Evolutionary conservation across 2,329 filamentous ascomycete genomes (phyloP), one percentile per base, ranked within the genome.

Genomic region (Sporothrix brunneoviolacea): DNA sequence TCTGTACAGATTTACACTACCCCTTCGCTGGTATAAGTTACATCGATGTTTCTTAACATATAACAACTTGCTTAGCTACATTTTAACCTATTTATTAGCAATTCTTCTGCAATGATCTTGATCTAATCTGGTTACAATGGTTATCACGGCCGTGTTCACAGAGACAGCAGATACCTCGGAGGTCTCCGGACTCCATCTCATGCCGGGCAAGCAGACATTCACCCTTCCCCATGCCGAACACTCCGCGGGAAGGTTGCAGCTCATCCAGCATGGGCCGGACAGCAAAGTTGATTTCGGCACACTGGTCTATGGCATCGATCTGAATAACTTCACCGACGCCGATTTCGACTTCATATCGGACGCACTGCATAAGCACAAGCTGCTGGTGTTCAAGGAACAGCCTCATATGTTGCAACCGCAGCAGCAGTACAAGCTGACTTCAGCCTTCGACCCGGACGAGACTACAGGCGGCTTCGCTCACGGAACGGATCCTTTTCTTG

Each of bases 311-410:
- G 65, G 65, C 16, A 66, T 68, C 39, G 64, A 68, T 49, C 56
- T 67, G 30, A 67, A 68, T 57, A 56, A 61, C 7, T 60, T 67
- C 24, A 67, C 59, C 10, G 60, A 62, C 43, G 61, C 63, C 4
- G 64, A 65, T 36, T 65, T 65, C 41, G 54, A 58, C 8, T 57
- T 65, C 22, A 65, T 66, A 30, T 62, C 61, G 13, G 61, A 62
- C 46, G 62, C 64, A 2, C 58, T 68, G 15, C 61, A 65, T 51
- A 62, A 54, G 33, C 58, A 68, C 54, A 68, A 66, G 54, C 54
- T 67, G 16, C 59, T 66, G 16, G 61, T 67, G n/a, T 68, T 68
- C 58, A 67, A 67, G 58, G 62, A 63, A 50, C 65, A 68, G 55
- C 64, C 62, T 1, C 37, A 59, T 37, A 67, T 67, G 65, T 59